Evolutionary conservation across 2,329 filamentous ascomycete species (phyloP), one percentile per base, ranked within the genome.

Genomic region (Claviceps pazoutovae): DNA sequence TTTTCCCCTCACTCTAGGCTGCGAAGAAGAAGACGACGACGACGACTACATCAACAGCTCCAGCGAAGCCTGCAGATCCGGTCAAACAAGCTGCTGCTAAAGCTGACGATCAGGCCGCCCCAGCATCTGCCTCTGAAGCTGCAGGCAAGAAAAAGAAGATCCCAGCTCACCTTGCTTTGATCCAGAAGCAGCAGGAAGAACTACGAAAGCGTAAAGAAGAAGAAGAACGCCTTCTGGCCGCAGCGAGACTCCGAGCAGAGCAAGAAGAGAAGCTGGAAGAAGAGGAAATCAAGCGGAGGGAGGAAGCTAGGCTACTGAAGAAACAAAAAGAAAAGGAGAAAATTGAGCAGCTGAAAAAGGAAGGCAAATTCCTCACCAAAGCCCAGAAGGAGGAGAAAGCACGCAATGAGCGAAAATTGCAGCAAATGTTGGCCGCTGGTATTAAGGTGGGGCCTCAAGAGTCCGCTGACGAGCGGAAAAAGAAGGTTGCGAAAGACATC

Each of bases 91-190:
- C 76, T 37, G 51, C 59, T 44, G 56, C 60, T 13, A 54, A 58
- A 16, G 63, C 64, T 54, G 74, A 85, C 57, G 71, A 75, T 19
- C 71, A 69, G 38, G 79, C 80, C 56, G 70, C 62, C 2, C 57
- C 68, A 5, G 62, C 68, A 4, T 58, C 71, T 3, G 68, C 70
- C 21, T 62, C 71, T 13, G 73, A 71, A 39, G 72, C 76, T 30
- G 83, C 80, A 45, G 73, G 71, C 53, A 80, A 80, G 68, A 96
- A 95, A 74, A 97, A 95, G 80, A 98, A 97, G 74, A 60, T 97
- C 17, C 85, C 86, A 13, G 74, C 86, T 51, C 83, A 83, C 51
- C 74, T 94, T 46, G 76, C 79, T 48, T 73, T 83, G 45, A 71
- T 94, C 36, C 86, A 91, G 71, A 86, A 85, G 71, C 85, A 91